Evolutionary conservation across 139 green algal genomes (phyloP).

Genomic region (Tetradesmus obliquus): DNA sequence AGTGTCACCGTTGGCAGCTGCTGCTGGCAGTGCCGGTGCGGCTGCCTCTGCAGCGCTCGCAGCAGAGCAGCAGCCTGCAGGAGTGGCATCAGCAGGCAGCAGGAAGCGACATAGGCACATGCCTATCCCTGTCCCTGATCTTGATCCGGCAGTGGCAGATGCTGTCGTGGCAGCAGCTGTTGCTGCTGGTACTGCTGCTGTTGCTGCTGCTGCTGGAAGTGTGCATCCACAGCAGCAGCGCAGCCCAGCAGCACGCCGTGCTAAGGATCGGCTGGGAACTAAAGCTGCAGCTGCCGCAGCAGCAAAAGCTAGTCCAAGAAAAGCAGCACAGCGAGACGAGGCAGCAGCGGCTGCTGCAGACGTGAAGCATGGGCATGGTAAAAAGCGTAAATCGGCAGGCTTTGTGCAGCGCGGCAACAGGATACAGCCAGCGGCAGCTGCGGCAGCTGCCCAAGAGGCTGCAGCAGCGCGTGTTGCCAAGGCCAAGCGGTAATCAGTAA

Average conservation of each 20-base stretch:
- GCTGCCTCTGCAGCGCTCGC: not conserved
- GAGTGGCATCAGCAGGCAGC: not conserved
- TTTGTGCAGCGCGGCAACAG: slow-evolving; percentile 30
- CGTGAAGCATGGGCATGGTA: not conserved
- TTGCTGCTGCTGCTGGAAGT: not conserved
- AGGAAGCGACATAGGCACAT: not conserved
- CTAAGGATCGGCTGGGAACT: not conserved
- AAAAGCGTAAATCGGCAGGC: not conserved
- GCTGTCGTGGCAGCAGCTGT: not conserved
- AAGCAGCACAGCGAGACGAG: not conserved
- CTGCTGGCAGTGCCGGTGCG: not conserved
- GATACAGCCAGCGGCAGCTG: not conserved
- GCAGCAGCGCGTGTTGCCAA: not conserved
- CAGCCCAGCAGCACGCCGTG: not conserved
- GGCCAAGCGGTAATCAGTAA: too few relatives aligned
- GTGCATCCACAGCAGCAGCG: not conserved
- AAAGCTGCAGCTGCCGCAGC: slow-evolving; percentile 2
- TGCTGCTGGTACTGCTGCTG: not conserved
- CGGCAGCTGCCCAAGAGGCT: not conserved
- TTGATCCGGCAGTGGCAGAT: not conserved
- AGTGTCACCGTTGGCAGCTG: not conserved
- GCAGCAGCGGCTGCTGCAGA: not conserved
- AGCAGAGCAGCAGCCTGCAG: not conserved
- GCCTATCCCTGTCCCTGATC: not conserved
- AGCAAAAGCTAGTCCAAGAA: not conserved